Base-by-base conservation (phyloP, 768 basidiomycete genomes). In the Psilocybe tampanensis region DNA sequence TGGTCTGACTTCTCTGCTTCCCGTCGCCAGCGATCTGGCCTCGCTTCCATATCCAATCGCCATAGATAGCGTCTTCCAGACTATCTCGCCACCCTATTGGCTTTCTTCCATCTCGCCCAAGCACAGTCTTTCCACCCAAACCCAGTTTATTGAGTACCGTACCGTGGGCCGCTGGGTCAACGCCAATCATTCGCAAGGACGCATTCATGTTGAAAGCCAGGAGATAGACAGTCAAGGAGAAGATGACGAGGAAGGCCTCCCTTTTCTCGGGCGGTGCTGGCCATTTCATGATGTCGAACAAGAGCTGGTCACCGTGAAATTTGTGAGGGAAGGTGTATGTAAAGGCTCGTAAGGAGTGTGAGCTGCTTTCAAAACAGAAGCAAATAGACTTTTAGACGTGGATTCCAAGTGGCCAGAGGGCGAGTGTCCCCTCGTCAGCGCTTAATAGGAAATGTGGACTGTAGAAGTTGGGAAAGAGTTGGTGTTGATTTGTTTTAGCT, bases 171-270 rank as follows among this genome's bases (percentile, higher is more conserved):
- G 61, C 74, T 8, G 74, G 72, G 58, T 81, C 80, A 52, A 81
- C 69, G 18, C 81, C 81, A 8, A 84, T 69, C 34, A 80, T 72
- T 42, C 78, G 76, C 6, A 91, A 72, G 0, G 89, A 85, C 2
- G 78, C 69, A 69, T 91, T 88, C 58, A 92, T 72, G 72, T 94
- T 90, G 68, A 87, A 90, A 36, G 90, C 82, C 44, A 94, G 70
- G 24, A 89, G 72, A 66, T 93, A 90, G 48, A 84, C 71, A 15
- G 83, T 75, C 29, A 91, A 68, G 9, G 86, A 83, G 62, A 88
- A 82, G 33, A 92, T 73, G 58, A 90, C 64, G 63, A 95, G 80
- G 9, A 84, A 77, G 29, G 89, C 63, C 72, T 95, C 94, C 60
- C 92, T 84, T 61, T 87, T 82, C 47, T 81, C 89, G 11, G 88